Evolutionary conservation across 2,329 filamentous ascomycete genomes (phyloP), one percentile per base, ranked within the genome.

Genomic region (Sporothrix luriei): DNA sequence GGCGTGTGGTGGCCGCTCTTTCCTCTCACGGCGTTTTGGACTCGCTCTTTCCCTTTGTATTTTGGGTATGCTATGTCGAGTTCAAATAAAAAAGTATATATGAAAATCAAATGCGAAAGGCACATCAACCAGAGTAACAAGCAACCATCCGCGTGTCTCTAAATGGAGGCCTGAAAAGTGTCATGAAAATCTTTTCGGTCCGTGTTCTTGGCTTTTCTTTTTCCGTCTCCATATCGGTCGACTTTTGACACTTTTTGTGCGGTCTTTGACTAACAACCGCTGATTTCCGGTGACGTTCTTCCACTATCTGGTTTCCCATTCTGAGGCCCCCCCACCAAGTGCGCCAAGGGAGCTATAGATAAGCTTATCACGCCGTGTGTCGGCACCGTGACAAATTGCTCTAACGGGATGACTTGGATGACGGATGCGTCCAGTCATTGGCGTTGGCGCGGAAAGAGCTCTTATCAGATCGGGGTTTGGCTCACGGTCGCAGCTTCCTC

Each of bases 351-450:
- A 26, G 29, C 29, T 11, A 21, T 24, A 11, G 54, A 64, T 46
- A 68, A 61, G 66, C 66, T 61, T 68, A 68, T 68, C 66, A 54
- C n/a, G 16, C 26, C 61, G 55, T 62, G 52, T 68, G 46, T 52
- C n/a, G 67, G 24, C 43, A n/a, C 21, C 29, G 43, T 68, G 67
- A 68, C 67, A 68, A 62, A 68, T 61, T 54, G 52, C 66, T 26
- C 52, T 46, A 67, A 16, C 1, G 14, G 40, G 64, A 26, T n/a
- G 55, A 7, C 33, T 33, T n/a, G 10, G 54, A 14, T 33, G 21
- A 10, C 19, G 33, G 57, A 33, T 38, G n/a, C 29, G 54, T 21
- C 16, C 21, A 19, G 54, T 40, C 14, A 11, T 38, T 38, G 29
- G 21, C 29, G 54, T 57, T 57, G 54, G n/a, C 19, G 48, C 16